Evolutionary conservation across 805 yeast genomes (phyloP), one percentile per base, ranked within the genome.

Genomic region (Wickerhamomyces tratensis): DNA sequence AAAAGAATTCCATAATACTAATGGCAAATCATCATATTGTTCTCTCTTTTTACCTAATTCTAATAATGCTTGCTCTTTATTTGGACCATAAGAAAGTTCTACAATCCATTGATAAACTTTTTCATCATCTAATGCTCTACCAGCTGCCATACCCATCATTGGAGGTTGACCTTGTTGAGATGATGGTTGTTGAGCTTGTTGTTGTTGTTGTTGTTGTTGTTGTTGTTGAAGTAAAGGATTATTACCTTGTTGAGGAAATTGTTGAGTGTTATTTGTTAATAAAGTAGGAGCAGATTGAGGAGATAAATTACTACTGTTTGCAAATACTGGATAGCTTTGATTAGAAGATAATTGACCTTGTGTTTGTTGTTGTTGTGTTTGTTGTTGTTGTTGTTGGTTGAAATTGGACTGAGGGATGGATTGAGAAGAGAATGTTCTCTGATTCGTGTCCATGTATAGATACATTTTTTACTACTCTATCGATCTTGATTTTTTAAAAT

Each of bases 11-110:
- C 98, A 91, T 45, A 91, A 67, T 6, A 91, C 94, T 35, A 88
- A 62, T 0, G 98, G 98, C 45, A 91, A 71, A 59, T 91, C 98
- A 45, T 88, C 97, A 57, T 86, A 91, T 56, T 87, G 88, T 57
- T 91, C 98, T 48, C 98, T 72, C 56, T 89, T 89, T 58, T 93
- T 86, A 9, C 98, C 97, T 38, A 91, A 69, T 59, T 89, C 97
- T 50, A 89, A 66, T 42, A 91, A 69, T 3, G 98, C 98, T 55
- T 91, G 86, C 55, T 93, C 98, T 53, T 94, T 79, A 53, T 85
- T 85, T 27, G 89, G 85, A 1, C 97, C 97, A 46, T 87, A 82
- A 35, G 87, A 87, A 41, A 91, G 69, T 60, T 93, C 96, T 26
- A 82, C 73, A 38, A 93, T 85, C 96, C 96, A 87, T 46, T 80